phyloP scores from a whole-genome alignment of 2,329 filamentous ascomycete species.

The Botryotinia convoluta region DNA sequence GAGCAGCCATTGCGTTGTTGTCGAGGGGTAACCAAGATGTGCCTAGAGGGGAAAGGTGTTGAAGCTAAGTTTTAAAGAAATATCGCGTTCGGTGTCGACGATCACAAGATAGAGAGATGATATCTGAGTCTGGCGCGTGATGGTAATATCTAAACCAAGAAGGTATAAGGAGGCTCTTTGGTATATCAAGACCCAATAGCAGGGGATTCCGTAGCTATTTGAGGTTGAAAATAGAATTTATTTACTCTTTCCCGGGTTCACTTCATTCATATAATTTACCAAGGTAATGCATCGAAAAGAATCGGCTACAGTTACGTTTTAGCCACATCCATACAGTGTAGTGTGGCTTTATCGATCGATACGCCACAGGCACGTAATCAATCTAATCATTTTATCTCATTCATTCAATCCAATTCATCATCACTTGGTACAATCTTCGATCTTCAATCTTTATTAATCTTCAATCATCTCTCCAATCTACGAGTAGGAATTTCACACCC shows the following conservation, averaged over 20 bases:
- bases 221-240: slow-evolving; percentile 13
- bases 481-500: not conserved
- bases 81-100: slow-evolving; percentile 14
- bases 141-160: slow-evolving; percentile 3
- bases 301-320: slow-evolving; percentile 2
- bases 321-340: slow-evolving; percentile 7
- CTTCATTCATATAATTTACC: slow-evolving; percentile 19
- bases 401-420: slow-evolving; percentile 2
- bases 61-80: slow-evolving; percentile 18
- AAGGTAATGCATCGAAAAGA: slow-evolving; percentile 17
- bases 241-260: slow-evolving; percentile 14
- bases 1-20: slow-evolving; percentile 69
- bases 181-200: slow-evolving; percentile 11
- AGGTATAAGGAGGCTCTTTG: not conserved
- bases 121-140: slow-evolving; percentile 9
- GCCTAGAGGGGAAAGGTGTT: slow-evolving; percentile 8
- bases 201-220: slow-evolving; percentile 13
- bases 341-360: slow-evolving; percentile 2
- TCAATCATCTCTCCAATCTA: not conserved
- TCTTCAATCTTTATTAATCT: not conserved
- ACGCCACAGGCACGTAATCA: not conserved
- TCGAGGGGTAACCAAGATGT: slow-evolving; percentile 30
- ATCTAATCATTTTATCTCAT: not conserved
- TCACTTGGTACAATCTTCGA: not conserved
- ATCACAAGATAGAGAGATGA: slow-evolving; percentile 14